phyloP scores from a whole-genome alignment of 1,284 basidiomycete genomes.

The Pyrrhoderma lamaoense region DNA sequence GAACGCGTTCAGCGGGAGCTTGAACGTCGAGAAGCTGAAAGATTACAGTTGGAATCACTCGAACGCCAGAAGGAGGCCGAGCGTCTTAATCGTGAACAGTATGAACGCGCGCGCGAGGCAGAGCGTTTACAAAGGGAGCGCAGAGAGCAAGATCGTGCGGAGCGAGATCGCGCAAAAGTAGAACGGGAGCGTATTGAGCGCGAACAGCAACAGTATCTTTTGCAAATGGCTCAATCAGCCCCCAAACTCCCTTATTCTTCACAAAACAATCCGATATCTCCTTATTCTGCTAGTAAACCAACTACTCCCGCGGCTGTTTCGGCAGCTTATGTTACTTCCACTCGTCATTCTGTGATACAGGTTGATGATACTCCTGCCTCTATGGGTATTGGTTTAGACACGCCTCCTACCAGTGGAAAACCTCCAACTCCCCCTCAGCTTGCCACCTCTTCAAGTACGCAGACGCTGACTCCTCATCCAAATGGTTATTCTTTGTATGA shows the following conservation, averaged over 20 bases:
- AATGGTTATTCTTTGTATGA: neutral
- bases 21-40: neutral
- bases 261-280: no score
- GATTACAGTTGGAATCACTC: neutral
- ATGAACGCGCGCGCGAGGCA: neutral
- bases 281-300: neutral
- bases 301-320: no score
- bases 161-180: neutral
- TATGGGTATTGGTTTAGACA: no score
- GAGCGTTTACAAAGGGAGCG: conserved; percentile 6
- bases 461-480: neutral
- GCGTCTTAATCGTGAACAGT: conserved; percentile 1
- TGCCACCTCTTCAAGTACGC: neutral
- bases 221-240: no score
- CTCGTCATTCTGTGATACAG: no score
- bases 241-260: no score
- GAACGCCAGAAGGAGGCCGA: neutral
- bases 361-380: no score
- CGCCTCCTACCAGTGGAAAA: no score
- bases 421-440: no score
- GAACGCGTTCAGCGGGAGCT: conserved; percentile 4
- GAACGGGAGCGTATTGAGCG: conserved; percentile 8
- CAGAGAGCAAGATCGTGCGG: conserved; percentile 6
- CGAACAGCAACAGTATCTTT: conserved; percentile 2
- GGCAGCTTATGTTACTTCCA: no score